Percentiles rank a stretch among this genome's conserved stretches.
These are phyloP conservation scores for Fusarium sp. DNA, from an alignment of 2,329 filamentous ascomycete genomes.

Conservation along the genomic window DNA sequence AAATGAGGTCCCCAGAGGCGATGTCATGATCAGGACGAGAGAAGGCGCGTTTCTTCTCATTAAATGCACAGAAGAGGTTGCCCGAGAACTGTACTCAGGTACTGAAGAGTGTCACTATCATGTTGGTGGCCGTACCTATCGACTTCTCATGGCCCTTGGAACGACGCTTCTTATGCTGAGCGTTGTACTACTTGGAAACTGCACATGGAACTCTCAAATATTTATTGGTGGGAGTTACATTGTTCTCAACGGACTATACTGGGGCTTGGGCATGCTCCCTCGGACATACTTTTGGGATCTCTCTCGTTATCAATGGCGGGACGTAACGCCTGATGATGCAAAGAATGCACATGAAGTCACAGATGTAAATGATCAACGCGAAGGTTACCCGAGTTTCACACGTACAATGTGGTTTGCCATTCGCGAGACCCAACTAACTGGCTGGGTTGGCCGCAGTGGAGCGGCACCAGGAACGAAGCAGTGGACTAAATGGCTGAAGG, in stretches of 20 bases:
- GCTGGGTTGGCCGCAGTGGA: slow-evolving; percentile 65
- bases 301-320: slow-evolving; percentile 60
- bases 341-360: slow-evolving; percentile 51
- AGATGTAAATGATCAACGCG: slow-evolving; percentile 49
- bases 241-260: slow-evolving; percentile 70
- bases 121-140: slow-evolving; percentile 61
- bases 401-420: slow-evolving; percentile 71
- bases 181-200: slow-evolving; percentile 72
- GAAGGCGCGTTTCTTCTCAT: slow-evolving; percentile 71
- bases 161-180: slow-evolving; percentile 72
- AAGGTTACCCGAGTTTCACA: slow-evolving; percentile 64
- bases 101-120: slow-evolving; percentile 71
- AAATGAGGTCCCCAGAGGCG: slow-evolving; percentile 64
- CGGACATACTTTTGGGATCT: slow-evolving; percentile 68
- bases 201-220: slow-evolving; percentile 70
- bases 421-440: slow-evolving; percentile 62
- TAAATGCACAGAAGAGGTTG: slow-evolving; percentile 69
- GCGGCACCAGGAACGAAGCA: slow-evolving; percentile 64
- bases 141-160: slow-evolving; percentile 66
- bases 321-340: slow-evolving; percentile 58
- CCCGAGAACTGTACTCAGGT: slow-evolving; percentile 72
- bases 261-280: slow-evolving; percentile 65
- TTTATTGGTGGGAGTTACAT: slow-evolving; percentile 70
- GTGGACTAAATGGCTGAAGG: slow-evolving; percentile 67
- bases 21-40: slow-evolving; percentile 72